These are phyloP conservation scores for Cryphonectria carpinicola DNA, from an alignment of 2,329 filamentous ascomycete species.

Conservation along the genomic window DNA sequence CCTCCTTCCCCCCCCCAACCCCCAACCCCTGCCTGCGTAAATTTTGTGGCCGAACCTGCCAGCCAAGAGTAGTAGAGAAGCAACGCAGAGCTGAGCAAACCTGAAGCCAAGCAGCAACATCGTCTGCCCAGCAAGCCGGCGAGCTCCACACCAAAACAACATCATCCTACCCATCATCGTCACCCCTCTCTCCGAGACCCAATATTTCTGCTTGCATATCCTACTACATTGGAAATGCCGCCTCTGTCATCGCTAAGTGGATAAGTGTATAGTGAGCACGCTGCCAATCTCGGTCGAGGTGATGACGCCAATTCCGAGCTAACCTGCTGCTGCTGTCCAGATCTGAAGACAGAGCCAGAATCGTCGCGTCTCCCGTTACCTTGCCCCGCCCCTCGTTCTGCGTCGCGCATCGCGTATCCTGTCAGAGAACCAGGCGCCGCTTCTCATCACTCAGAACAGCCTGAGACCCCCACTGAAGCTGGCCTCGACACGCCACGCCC, in stretches of 20 bases:
- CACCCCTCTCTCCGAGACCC: background rate
- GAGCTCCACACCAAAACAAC: constrained; percentile 17
- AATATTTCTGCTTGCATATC: background rate
- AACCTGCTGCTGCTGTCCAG: constrained; percentile 1
- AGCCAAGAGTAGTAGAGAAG: constrained; percentile 10
- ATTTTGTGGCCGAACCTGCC: constrained; percentile 29
- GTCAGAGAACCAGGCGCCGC: background rate
- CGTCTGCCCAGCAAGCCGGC: constrained; percentile 12
- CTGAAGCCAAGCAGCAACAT: constrained; percentile 17
- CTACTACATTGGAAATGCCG: background rate
- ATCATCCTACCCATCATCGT: constrained; percentile 18
- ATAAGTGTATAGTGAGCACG: background rate
- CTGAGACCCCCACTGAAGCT: background rate
- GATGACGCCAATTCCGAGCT: constrained; percentile 3
- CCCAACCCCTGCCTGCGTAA: constrained; percentile 15
- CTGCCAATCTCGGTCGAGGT: background rate
- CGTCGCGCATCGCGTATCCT: background rate
- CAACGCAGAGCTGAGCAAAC: constrained; percentile 6
- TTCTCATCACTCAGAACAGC: background rate
- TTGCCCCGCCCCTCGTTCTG: background rate
- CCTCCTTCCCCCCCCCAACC: background rate
- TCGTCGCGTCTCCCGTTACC: background rate
- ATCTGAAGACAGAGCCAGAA: constrained; percentile 1
- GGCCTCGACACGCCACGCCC: constrained; percentile 9
- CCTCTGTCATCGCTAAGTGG: background rate